These are phyloP conservation scores for Tolypocladium sp. DNA, from an alignment of 2,329 filamentous ascomycete genomes.

Conservation along the genomic window DNA sequence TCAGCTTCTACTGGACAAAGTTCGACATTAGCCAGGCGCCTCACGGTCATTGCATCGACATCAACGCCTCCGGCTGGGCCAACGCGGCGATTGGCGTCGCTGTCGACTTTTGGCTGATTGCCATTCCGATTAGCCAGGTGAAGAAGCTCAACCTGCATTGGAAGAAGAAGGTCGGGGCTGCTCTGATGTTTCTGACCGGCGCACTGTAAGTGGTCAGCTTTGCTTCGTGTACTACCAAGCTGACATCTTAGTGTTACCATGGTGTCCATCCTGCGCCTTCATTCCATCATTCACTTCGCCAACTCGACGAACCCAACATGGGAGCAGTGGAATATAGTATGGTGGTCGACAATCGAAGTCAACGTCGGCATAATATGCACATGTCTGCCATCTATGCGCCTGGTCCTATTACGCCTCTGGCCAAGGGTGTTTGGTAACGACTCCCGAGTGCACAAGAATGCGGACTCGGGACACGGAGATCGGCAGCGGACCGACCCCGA, in stretches of 20 bases:
- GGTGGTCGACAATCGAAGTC: slow-evolving; percentile 24
- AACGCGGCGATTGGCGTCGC: slow-evolving; percentile 31
- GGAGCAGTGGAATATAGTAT: slow-evolving; percentile 16
- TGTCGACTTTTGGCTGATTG: slow-evolving; percentile 32
- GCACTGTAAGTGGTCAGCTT: slow-evolving; percentile 18
- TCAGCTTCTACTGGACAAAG: slow-evolving; percentile 28
- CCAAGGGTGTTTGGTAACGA: slow-evolving; percentile 5
- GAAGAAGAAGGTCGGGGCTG: slow-evolving; percentile 31
- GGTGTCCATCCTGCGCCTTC: slow-evolving; percentile 19
- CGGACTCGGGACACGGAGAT: neutral
- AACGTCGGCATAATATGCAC: slow-evolving; percentile 15
- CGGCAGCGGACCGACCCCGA: neutral
- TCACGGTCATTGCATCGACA: slow-evolving; percentile 28
- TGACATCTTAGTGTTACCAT: slow-evolving; percentile 15
- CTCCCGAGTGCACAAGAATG: neutral
- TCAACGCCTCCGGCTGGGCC: slow-evolving; percentile 28
- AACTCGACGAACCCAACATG: slow-evolving; percentile 19
- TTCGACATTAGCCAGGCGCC: slow-evolving; percentile 21
- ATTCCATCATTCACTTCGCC: slow-evolving; percentile 16
- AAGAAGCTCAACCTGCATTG: slow-evolving; percentile 21
- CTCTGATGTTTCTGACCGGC: slow-evolving; percentile 33
- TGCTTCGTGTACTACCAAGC: neutral
- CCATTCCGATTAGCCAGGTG: slow-evolving; percentile 29
- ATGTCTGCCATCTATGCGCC: slow-evolving; percentile 20
- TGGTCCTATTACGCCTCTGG: slow-evolving; percentile 16